Evolutionary conservation across 1,284 basidiomycete genomes (phyloP).

Genomic region (Thecaphora thlaspeos): DNA sequence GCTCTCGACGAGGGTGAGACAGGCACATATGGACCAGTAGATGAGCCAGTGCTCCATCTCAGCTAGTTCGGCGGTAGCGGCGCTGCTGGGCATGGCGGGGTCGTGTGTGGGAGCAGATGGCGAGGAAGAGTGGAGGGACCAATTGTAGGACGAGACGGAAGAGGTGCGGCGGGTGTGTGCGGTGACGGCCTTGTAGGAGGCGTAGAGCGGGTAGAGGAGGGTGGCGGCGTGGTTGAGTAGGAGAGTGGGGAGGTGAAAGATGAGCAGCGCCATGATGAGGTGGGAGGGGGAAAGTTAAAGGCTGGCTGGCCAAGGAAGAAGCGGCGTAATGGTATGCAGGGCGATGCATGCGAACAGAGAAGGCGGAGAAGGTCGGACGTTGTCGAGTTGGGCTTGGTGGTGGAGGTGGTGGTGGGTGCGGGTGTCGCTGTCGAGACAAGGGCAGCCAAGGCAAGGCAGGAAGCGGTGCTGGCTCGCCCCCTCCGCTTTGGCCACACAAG

Average conservation of each 20-base stretch:
- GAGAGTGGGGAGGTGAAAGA: slow-evolving; percentile 42
- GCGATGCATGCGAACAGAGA: too few species aligned
- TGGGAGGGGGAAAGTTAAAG: too few species aligned
- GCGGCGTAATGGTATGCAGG: too few species aligned
- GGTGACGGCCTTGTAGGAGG: slow-evolving; percentile 47
- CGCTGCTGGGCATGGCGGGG: not conserved
- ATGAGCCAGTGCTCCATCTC: slow-evolving; percentile 51
- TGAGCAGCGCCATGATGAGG: slow-evolving; percentile 33
- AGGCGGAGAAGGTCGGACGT: too few species aligned
- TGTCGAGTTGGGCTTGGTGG: too few species aligned
- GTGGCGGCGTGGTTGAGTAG: slow-evolving; percentile 30
- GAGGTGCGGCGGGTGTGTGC: slow-evolving; percentile 5
- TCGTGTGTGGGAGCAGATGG: too few species aligned
- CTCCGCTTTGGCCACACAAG: too few species aligned
- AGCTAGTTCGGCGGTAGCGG: slow-evolving; percentile 27
- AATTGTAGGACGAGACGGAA: slow-evolving; percentile 3
- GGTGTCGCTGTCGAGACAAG: too few species aligned
- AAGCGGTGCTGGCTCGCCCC: too few species aligned
- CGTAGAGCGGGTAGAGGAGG: slow-evolving; percentile 47
- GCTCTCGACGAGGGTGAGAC: slow-evolving; percentile 36
- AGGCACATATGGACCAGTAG: slow-evolving; percentile 51
- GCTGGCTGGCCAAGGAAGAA: too few species aligned
- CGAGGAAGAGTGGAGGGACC: not conserved
- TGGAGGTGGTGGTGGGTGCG: too few species aligned
- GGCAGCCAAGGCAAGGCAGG: too few species aligned